Evolutionary conservation across 2,329 filamentous ascomycete species (phyloP), one percentile per base, ranked within the genome.

Genomic region (Neofusicoccum ribis): DNA sequence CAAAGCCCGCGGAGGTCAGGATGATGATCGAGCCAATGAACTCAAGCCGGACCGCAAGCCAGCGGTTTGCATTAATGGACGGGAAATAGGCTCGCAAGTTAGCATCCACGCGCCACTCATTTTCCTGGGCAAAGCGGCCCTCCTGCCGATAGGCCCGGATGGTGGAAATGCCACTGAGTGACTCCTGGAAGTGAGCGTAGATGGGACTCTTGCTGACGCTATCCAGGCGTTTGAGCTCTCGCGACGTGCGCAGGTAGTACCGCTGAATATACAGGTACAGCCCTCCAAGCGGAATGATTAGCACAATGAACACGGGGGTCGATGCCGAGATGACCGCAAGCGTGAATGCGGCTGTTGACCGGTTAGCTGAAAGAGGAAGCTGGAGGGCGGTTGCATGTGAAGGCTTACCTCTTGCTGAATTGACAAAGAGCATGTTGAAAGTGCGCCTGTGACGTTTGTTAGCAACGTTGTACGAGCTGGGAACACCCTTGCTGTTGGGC

Each of bases 151-250:
- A 99, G 41, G 95, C 96, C 69, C 96, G 91, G 73, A 99, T 98
- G 11, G 95, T 99, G 67, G 91, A 92, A 74, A 97, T 90, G 49
- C 95, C 95, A 67, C 92, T 94, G 9, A 99, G 86, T 1, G 93
- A 96, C 80, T 99, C 96, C 76, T 99, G 95, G 81, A 99, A 99
- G 78, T 99, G 96, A 6, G 95, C 95, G 77, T 93, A 99, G 72
- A 99, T 96, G 31, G 96, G 96, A 77, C 93, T 97, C 72, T 93
- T 89, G 76, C 91, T 97, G 70, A 98, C 90, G 76, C 93, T 97
- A 79, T 99, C 95, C 66, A 99, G 84, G 69, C 95, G 87, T 83
- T 99, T 99, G 69, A 99, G 85, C 81, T 99, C 96, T 68, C 96
- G 91, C 66, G 95, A 99, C 14, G 95, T 97, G 68, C 93, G 88